Conservation (phyloP, 1,139 yeast genomes). For the Pichia sp. region DNA sequence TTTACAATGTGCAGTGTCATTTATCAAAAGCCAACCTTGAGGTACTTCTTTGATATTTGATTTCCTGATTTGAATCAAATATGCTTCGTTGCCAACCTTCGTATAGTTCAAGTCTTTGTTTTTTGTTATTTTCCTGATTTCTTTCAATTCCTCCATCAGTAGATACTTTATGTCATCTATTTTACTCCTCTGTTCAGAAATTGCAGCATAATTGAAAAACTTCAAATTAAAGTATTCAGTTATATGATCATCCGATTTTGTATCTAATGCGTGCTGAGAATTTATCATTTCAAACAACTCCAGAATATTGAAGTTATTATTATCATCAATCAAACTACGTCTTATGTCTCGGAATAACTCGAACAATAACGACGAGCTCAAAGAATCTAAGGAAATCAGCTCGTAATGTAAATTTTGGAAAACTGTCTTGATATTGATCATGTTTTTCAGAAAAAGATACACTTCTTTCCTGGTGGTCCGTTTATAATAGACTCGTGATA, state of each 20-base stretch:
- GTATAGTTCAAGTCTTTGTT: constrained; percentile 52
- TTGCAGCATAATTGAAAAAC: constrained; percentile 31
- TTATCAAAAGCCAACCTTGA: constrained; percentile 63
- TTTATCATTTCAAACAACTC: constrained; percentile 47
- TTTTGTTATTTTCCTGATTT: constrained; percentile 37
- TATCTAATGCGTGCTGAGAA: constrained; percentile 46
- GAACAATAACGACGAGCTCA: constrained; percentile 12
- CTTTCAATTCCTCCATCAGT: constrained; percentile 42
- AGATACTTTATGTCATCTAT: constrained; percentile 34
- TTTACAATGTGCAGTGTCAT: constrained; percentile 62
- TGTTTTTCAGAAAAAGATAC: constrained; percentile 45
- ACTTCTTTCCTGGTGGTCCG: constrained; percentile 60
- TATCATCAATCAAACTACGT: constrained; percentile 2
- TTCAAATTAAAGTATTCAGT: constrained; percentile 45
- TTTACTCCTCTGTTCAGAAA: constrained; percentile 32
- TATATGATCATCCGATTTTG: constrained; percentile 36
- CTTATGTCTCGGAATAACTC: constrained; percentile 8
- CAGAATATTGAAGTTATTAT: constrained; percentile 17
- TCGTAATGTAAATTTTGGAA: constrained; percentile 21
- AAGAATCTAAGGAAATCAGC: constrained; percentile 9
- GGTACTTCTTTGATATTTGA: constrained; percentile 55
- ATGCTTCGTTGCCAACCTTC: constrained; percentile 55
- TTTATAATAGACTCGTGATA: constrained; percentile 64
- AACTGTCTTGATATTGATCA: constrained; percentile 33
- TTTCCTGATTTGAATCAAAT: constrained; percentile 66